Evolutionary conservation across 306 rosid species (phyloP).

Genomic region (Begonia loranthoides): DNA sequence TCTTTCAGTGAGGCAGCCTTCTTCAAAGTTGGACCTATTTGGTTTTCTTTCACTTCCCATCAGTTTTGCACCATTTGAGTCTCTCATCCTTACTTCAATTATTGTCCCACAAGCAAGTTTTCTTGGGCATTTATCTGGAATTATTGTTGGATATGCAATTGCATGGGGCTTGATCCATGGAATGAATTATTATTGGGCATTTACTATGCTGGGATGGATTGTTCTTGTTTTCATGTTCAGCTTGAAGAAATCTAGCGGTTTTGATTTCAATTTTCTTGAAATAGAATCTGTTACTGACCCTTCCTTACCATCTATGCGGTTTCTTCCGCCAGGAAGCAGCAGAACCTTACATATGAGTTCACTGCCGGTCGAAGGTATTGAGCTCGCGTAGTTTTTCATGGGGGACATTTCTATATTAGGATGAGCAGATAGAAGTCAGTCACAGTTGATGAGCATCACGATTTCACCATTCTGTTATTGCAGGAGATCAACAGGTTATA

Average conservation of each 20-base stretch:
- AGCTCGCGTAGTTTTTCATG: slow-evolving; percentile 40
- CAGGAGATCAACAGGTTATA: no score
- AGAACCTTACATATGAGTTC: slow-evolving; percentile 81
- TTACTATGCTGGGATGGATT: slow-evolving; percentile 81
- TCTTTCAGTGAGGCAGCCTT: slow-evolving; percentile 87
- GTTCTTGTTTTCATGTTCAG: slow-evolving; percentile 50
- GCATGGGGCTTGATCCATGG: slow-evolving; percentile 96
- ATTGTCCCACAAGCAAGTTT: slow-evolving; percentile 99
- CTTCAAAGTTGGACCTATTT: slow-evolving; percentile 74
- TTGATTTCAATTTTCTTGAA: slow-evolving; percentile 64
- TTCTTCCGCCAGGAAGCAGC: slow-evolving; percentile 55
- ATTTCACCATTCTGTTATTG: no score
- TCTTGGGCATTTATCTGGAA: slow-evolving; percentile 94
- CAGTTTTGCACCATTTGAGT: slow-evolving; percentile 94
- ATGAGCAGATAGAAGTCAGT: not conserved
- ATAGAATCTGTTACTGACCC: slow-evolving; percentile 79
- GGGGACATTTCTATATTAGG: not conserved
- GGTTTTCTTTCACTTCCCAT: slow-evolving; percentile 93
- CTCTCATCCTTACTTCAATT: slow-evolving; percentile 83
- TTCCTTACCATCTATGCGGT: slow-evolving; percentile 70
- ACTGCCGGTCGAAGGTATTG: slow-evolving; percentile 55
- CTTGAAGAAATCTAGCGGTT: slow-evolving; percentile 70
- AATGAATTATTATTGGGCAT: slow-evolving; percentile 84
- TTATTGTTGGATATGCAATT: slow-evolving; percentile 87
- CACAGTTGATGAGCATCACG: not conserved